These are phyloP conservation scores for Aspergillus candidus DNA, from an alignment of 2,329 filamentous ascomycete genomes.

Conservation along the genomic window DNA sequence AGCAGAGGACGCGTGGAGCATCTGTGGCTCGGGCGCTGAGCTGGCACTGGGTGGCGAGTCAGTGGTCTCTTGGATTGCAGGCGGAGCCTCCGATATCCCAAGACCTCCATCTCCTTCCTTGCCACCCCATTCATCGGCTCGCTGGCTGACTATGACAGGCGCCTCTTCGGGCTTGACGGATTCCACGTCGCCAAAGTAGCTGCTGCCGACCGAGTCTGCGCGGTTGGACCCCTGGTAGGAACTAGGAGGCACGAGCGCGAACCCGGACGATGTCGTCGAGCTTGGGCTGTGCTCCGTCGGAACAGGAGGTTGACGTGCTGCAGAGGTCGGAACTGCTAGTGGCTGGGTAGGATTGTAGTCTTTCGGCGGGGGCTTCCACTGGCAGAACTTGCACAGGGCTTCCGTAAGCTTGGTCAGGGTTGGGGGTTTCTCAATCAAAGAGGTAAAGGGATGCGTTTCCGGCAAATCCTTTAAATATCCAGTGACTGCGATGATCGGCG, in stretches of 20 bases:
- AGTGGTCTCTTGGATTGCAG: constrained; percentile 13
- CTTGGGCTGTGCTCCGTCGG: constrained; percentile 74
- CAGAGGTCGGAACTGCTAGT: constrained; percentile 56
- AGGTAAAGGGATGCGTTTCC: constrained; percentile 91
- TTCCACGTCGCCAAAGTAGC: constrained; percentile 80
- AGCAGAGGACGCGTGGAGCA: constrained; percentile 59
- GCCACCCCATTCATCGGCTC: constrained; percentile 67
- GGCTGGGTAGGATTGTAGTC: constrained; percentile 47
- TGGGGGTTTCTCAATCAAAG: constrained; percentile 91
- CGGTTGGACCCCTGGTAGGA: constrained; percentile 75
- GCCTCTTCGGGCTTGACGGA: constrained; percentile 71
- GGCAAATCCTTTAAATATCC: constrained; percentile 97
- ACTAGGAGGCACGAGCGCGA: constrained; percentile 62
- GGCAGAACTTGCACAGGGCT: constrained; percentile 77
- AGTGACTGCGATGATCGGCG: constrained; percentile 92
- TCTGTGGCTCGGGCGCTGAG: constrained; percentile 45
- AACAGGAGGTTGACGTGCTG: constrained; percentile 58
- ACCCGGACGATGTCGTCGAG: constrained; percentile 69
- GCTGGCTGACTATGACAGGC: constrained; percentile 67
- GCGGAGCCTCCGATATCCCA: constrained; percentile 62
- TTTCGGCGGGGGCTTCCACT: constrained; percentile 78
- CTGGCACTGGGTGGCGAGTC: constrained; percentile 15
- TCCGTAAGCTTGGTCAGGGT: constrained; percentile 87
- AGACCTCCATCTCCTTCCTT: constrained; percentile 64
- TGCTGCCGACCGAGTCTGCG: constrained; percentile 77